A percentile compares a stretch with the other conserved stretches of the same genome.
Conservation (phyloP, 352 stramenopile genomes). For the Globisporangium megalacanthum region DNA sequence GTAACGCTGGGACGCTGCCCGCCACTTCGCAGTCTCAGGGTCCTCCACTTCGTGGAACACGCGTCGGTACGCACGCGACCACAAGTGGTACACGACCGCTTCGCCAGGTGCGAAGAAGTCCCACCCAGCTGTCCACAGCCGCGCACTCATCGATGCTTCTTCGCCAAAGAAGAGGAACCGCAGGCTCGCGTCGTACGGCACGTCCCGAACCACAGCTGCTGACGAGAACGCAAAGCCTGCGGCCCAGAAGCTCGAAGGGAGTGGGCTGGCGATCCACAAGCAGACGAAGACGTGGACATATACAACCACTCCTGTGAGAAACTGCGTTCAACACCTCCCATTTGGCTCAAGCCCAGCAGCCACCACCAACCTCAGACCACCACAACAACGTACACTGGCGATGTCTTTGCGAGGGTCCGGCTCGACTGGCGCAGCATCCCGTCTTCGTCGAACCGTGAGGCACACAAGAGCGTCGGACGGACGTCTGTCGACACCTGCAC, state of each 20-base stretch:
- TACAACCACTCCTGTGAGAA: not conserved
- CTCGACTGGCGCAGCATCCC: constrained; percentile 54
- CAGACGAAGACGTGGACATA: not conserved
- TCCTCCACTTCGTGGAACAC: constrained; percentile 72
- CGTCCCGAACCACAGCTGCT: constrained; percentile 40
- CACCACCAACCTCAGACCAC: not conserved
- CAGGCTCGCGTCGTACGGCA: constrained; percentile 84
- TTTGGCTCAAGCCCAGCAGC: too few relatives aligned
- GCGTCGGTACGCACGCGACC: constrained; percentile 70
- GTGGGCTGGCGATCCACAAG: constrained; percentile 22
- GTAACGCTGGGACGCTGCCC: constrained; percentile 19
- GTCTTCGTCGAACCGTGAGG: constrained; percentile 44
- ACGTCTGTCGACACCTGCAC: constrained; percentile 32
- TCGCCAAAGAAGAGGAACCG: constrained; percentile 94
- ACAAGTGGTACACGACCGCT: constrained; percentile 87
- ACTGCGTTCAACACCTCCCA: not conserved
- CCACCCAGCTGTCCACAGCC: constrained; percentile 88
- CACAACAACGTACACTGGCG: constrained; percentile 19
- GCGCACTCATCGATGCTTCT: constrained; percentile 87
- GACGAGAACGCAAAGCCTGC: constrained; percentile 71
- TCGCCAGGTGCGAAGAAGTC: constrained; percentile 87
- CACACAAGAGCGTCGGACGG: constrained; percentile 58
- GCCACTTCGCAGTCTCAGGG: constrained; percentile 20
- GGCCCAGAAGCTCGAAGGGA: constrained; percentile 64
- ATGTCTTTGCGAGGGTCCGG: constrained; percentile 37